These are phyloP conservation scores for Sarcocystis neurona DNA, from an alignment of 169 alveolate species.

Conservation along the genomic window DNA sequence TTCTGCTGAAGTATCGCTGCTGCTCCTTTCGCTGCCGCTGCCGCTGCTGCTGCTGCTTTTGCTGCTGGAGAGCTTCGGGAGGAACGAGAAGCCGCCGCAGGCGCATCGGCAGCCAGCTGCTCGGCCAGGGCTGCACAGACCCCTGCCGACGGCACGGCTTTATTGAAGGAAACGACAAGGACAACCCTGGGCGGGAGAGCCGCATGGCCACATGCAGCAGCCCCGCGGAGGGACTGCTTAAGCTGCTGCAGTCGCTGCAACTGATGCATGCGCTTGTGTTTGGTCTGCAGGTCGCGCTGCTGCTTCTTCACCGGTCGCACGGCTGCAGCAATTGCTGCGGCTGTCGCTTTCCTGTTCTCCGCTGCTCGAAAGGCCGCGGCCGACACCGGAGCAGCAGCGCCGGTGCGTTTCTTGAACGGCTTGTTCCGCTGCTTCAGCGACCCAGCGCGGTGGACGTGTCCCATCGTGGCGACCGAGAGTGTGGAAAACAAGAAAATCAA, in stretches of 20 bases:
- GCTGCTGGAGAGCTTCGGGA: no score
- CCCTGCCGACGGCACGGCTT: not conserved
- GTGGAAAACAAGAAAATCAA: no score
- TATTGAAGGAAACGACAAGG: conserved; percentile 14
- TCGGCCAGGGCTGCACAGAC: conserved; percentile 13
- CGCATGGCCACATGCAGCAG: conserved; percentile 37
- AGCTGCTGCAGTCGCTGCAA: conserved; percentile 13
- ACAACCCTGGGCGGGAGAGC: conserved; percentile 32
- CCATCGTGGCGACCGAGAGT: not conserved
- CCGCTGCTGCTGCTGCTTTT: conserved; percentile 31
- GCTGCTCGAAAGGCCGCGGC: conserved; percentile 38
- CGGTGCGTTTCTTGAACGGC: conserved; percentile 56
- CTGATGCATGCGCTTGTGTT: conserved; percentile 10
- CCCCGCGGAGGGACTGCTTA: not conserved
- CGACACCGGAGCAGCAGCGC: conserved; percentile 42
- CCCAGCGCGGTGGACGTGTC: conserved; percentile 52
- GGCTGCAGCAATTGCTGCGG: not conserved
- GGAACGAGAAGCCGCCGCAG: no score
- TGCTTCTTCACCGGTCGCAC: conserved; percentile 25
- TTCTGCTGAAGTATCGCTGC: conserved; percentile 26
- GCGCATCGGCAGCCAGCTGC: not conserved
- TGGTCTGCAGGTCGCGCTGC: not conserved
- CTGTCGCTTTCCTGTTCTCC: conserved; percentile 51
- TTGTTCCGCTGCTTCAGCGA: conserved; percentile 65
- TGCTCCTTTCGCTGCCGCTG: conserved; percentile 50